Base-by-base conservation (phyloP, 768 basidiomycete genomes). In the Floccularia luteovirens region DNA sequence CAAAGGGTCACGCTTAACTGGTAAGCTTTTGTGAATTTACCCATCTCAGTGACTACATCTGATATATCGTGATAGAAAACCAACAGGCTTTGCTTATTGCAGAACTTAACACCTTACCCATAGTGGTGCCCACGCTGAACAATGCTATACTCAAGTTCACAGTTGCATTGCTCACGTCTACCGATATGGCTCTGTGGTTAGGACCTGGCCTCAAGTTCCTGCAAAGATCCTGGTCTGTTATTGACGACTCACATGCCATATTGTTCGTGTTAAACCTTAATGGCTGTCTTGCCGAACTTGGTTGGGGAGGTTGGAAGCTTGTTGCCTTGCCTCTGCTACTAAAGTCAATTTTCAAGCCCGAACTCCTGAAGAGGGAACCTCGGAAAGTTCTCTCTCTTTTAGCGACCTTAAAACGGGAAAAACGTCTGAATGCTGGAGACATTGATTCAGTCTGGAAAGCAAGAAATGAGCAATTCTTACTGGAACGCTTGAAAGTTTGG, bases 231-330 rank as follows among this genome's bases (percentile, higher is more conserved):
- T 83, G 39, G 39, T 28, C n/a, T 33, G 30, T 39, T 11, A n/a
- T n/a, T n/a, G 31, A 39, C 34, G 41, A 40, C 22, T 37, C 46
- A 24, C 39, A 52, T 3, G 36, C 38, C 11, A 19, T 40, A 3
- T 43, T 42, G 5, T 77, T 84, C 43, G 75, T 72, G 1, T 45
- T 78, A 2, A 67, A 70, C 22, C 58, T 90, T 3, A 69, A 76
- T 21, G 78, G 79, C 0, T 62, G 72, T 3, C 69, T 90, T 5
- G 69, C 79, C 2, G 79, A 82, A 35, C 58, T 80, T 3, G 67
- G 66, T 0, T 90, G 86, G 83, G 75, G 76, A 14, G 88, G 85
- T 2, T 90, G 85, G 85, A 85, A 78, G 53, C 62, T 76, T 23
- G 56, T 88, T 7, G 82, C 73, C 11, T 53, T 81, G 2, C 81